Evolutionary conservation across 2,329 filamentous ascomycete species (phyloP).

Genomic region (Ophiocordyceps polyrhachis-furcata): DNA sequence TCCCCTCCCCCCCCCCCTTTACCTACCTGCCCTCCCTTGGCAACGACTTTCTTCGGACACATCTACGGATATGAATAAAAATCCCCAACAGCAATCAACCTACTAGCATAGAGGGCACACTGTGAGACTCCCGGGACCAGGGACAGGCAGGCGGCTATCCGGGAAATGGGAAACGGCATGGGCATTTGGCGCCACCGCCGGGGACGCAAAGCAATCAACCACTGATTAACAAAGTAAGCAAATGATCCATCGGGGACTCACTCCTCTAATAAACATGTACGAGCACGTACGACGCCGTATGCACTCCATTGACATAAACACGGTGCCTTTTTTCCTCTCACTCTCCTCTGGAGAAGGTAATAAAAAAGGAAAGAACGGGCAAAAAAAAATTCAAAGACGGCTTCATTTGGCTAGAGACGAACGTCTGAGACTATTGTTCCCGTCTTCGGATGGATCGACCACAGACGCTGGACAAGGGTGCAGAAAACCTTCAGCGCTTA

Average conservation of each 20-base stretch:
- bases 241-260: background rate
- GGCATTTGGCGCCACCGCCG: background rate
- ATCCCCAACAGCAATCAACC: background rate
- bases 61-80: background rate
- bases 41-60: background rate
- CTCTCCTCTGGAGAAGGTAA: background rate
- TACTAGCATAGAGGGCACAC: background rate
- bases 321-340: background rate
- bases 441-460: background rate
- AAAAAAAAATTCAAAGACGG: background rate
- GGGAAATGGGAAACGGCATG: background rate
- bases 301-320: background rate
- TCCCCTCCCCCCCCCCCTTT: background rate
- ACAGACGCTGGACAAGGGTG: background rate
- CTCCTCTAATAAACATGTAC: background rate
- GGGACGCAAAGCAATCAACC: background rate
- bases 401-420: background rate
- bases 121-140: background rate
- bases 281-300: background rate
- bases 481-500: background rate
- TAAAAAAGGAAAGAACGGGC: background rate
- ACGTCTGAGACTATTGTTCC: background rate
- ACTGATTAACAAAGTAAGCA: background rate
- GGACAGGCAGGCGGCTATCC: background rate
- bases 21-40: background rate